Conservation (phyloP, 176 grass and related monocot species). For the Bothriochloa decipiens region DNA sequence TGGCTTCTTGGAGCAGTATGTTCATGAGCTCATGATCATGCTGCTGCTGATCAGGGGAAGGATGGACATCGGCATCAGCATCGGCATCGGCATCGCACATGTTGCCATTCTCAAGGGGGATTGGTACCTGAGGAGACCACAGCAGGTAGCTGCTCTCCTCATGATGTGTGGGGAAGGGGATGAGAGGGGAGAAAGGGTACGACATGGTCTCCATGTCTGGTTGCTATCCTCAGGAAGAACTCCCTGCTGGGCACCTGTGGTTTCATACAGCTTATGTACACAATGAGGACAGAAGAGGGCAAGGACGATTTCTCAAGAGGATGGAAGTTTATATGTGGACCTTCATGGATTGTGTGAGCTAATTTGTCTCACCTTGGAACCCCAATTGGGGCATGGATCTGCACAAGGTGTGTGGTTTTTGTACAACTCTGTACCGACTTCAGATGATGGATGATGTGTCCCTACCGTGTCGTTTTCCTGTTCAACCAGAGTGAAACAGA, state of each 20-base stretch:
- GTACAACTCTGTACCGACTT: conserved; percentile 22
- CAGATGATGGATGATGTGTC: conserved; percentile 15
- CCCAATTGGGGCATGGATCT: not conserved
- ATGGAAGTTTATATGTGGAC: conserved; percentile 26
- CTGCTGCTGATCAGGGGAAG: conserved; percentile 14
- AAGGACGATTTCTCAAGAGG: conserved; percentile 44
- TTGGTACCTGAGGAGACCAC: conserved; percentile 33
- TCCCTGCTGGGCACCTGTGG: not conserved
- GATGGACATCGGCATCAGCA: not conserved
- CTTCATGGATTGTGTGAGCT: conserved; percentile 42
- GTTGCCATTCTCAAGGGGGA: not conserved
- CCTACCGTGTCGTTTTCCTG: conserved; percentile 21
- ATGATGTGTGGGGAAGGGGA: conserved; percentile 40
- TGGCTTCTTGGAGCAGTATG: conserved; percentile 28
- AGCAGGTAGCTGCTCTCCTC: conserved; percentile 44
- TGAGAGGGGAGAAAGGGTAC: conserved; percentile 47
- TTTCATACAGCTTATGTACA: conserved; percentile 33
- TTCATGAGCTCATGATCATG: conserved; percentile 34
- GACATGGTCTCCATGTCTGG: conserved; percentile 43
- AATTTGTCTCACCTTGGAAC: conserved; percentile 24
- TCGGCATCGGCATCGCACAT: not conserved
- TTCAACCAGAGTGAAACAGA: conserved; percentile 19
- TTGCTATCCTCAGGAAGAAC: conserved; percentile 7
- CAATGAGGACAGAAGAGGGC: not conserved
- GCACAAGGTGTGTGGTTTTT: not conserved